Conservation (phyloP, 2,329 filamentous ascomycete species). For the Rugonectria rugulosa region DNA sequence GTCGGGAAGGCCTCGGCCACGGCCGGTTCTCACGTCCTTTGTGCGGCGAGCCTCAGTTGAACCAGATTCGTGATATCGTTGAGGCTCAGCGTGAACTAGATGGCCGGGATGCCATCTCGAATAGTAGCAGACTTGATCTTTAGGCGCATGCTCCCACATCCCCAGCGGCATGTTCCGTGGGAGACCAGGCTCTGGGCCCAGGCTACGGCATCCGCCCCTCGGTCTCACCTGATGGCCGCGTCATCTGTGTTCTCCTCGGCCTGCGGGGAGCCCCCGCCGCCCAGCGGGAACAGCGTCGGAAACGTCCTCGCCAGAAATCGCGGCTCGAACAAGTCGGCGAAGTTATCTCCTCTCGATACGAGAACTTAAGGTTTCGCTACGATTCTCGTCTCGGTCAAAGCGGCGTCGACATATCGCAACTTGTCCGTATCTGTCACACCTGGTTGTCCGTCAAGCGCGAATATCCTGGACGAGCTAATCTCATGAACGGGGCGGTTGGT, state of each 20-base stretch:
- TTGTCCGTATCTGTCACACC: background rate
- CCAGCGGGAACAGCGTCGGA: slow-evolving; percentile 19
- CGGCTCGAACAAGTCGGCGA: slow-evolving; percentile 22
- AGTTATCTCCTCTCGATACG: slow-evolving; percentile 17
- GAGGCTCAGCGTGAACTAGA: slow-evolving; percentile 10
- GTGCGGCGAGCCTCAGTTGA: background rate
- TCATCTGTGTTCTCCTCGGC: slow-evolving; percentile 2
- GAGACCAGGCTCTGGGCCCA: too few relatives aligned
- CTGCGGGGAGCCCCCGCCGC: slow-evolving; percentile 11
- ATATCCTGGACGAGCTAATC: slow-evolving; percentile 1
- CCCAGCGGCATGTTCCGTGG: too few relatives aligned
- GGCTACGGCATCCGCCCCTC: too few relatives aligned
- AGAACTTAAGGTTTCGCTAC: slow-evolving; percentile 4
- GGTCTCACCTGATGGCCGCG: too few relatives aligned
- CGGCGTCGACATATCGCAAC: too few relatives aligned
- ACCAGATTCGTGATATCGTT: slow-evolving; percentile 4
- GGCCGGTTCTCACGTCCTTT: background rate
- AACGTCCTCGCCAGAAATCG: slow-evolving; percentile 26
- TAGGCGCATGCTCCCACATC: background rate
- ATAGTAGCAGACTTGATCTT: slow-evolving; percentile 7
- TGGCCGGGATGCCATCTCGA: background rate
- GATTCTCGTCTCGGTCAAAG: too few relatives aligned
- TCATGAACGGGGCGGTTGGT: too few relatives aligned
- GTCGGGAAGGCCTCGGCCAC: background rate
- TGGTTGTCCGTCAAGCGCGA: background rate